Evolutionary conservation across 805 yeast genomes (phyloP), one percentile per base, ranked within the genome.

Genomic region (Ogataea philodendri): DNA sequence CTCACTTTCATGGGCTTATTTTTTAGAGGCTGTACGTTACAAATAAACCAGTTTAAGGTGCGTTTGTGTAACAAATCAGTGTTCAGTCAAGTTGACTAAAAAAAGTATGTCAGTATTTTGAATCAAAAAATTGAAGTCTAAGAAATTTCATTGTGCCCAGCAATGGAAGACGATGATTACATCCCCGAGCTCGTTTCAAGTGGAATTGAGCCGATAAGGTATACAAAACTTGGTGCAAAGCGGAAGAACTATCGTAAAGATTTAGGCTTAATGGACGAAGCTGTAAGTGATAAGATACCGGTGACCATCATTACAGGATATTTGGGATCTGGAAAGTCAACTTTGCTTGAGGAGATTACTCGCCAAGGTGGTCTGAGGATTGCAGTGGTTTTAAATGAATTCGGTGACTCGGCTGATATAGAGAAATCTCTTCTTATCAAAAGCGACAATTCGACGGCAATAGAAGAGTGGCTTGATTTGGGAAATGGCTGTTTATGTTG

Each of bases 401-500:
- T 86, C 67, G 96, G 95, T 9, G 94, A 86, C 58, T 80, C 96
- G 0, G 73, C 87, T 13, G 94, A 81, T 31, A 88, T 93, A 44
- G 98, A 93, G 57, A 84, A 84, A 55, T 74, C 94, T 1, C 70
- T 93, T 38, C 83, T 94, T 0, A 79, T 90, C 7, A 67, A 70
- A 32, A 67, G 64, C 39, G 65, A 70, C 37, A 69, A 72, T 7
- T 67, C 66, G 7, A 63, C 69, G 3, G 65, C 78, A 3, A 81
- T 84, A 33, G 85, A 88, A 51, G 97, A 93, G 54, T 93, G 98
- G 98, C 68, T 93, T 3, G 98, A 93, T 57, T 66, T 93, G 21
- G 97, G 96, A 1, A 93, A 93, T 55, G 98, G 98, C 2, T 93
- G 98, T 59, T 68, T 93, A 24, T 93, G 98, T 57, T 93, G 98